Evolutionary conservation across 2,329 filamentous ascomycete genomes (phyloP), one percentile per base, ranked within the genome.

Genomic region (Tolypocladium tropicale): DNA sequence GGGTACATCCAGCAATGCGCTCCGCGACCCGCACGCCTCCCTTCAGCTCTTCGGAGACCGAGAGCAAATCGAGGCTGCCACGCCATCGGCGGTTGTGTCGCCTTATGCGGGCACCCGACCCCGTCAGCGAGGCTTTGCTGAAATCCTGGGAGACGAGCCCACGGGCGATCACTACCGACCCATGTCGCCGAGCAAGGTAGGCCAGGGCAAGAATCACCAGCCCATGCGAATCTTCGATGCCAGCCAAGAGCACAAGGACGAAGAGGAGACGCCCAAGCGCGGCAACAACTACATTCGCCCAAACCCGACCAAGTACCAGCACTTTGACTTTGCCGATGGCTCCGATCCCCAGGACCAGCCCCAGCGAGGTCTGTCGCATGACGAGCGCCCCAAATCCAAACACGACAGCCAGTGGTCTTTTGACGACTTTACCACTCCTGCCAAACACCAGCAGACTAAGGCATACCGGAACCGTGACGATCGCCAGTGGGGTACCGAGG

Each of bases 331-430:
- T 67, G 83, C 80, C 57, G 85, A 90, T 61, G 84, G 83, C 53
- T 79, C 75, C 23, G 79, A 83, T 55, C 73, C 75, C 18, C 71
- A 74, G 58, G 77, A 81, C 53, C 71, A 70, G 21, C 73, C 77
- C 16, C 65, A 74, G 60, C 67, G 74, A n/a, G 73, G 69, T 53
- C 63, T 72, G 9, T 62, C 71, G 4, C 66, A 72, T 25, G 69
- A 77, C 23, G 70, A 78, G 54, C 68, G 68, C 28, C 70, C 73
- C 59, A 80, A 78, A 66, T 76, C 78, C 55, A 89, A 88, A 74
- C 85, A 90, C 67, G 76, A 79, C 57, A 84, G 84, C 60, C 86
- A 89, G 59, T 96, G 93, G 91, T 84, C 84, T 52, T 97, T 97
- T 70, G 83, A 90, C 59, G 91, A 96, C 72, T 95, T 95, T 64